Evolutionary conservation across 495 filamentous ascomycete genomes (phyloP).

Genomic region (Cairneyella variabilis): DNA sequence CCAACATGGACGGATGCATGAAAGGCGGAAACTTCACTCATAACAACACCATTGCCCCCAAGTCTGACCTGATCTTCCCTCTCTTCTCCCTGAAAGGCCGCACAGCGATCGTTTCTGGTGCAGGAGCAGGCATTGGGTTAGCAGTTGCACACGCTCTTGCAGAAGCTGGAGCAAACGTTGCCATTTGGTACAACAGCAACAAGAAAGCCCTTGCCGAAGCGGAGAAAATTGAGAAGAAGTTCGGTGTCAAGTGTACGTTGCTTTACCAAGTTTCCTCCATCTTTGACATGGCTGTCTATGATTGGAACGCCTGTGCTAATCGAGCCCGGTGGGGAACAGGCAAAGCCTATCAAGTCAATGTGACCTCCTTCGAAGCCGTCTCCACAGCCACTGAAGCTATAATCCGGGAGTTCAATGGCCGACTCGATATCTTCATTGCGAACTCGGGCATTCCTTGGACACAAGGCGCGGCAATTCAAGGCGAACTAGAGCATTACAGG

Average conservation of each 20-base stretch:
- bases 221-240: slow-evolving; percentile 65
- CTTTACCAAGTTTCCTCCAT: not conserved
- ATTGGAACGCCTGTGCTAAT: not conserved
- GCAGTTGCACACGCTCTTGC: slow-evolving; percentile 74
- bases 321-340: slow-evolving; percentile 36
- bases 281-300: not conserved
- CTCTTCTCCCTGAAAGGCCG: slow-evolving; percentile 81
- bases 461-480: slow-evolving; percentile 64
- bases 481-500: slow-evolving; percentile 59
- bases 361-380: slow-evolving; percentile 56
- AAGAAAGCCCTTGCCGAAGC: slow-evolving; percentile 66
- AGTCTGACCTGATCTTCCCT: slow-evolving; percentile 56
- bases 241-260: slow-evolving; percentile 71
- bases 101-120: slow-evolving; percentile 81
- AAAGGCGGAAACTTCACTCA: slow-evolving; percentile 55
- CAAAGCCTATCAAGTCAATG: slow-evolving; percentile 72
- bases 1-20: slow-evolving; percentile 32
- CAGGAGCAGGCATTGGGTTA: slow-evolving; percentile 77
- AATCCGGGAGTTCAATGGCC: slow-evolving; percentile 66
- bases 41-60: slow-evolving; percentile 56
- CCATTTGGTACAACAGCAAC: slow-evolving; percentile 83
- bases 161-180: slow-evolving; percentile 84
- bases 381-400: slow-evolving; percentile 51
- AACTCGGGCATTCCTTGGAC: slow-evolving; percentile 78
- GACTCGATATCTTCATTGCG: slow-evolving; percentile 76